A percentile compares a stretch with the other conserved stretches of the same genome.
phyloP scores from a whole-genome alignment of 768 basidiomycete species.

The Boletus rubroflammeus region DNA sequence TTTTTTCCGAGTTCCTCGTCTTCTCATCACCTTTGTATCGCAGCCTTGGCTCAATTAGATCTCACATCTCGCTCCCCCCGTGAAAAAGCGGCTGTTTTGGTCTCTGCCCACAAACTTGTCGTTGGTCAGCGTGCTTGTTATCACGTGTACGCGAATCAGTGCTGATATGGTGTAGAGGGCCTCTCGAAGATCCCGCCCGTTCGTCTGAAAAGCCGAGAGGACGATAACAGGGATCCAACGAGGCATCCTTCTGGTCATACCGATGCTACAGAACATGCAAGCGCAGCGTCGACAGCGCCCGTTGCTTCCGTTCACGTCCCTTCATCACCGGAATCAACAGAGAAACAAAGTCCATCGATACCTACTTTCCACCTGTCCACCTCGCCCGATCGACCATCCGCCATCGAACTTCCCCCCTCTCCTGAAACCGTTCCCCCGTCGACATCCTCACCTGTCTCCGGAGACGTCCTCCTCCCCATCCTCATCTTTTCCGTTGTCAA shows the following conservation, averaged over 20 bases:
- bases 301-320: conserved; percentile 4
- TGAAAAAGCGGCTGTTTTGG: conserved; percentile 77
- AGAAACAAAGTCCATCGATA: conserved; percentile 1
- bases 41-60: conserved; percentile 55
- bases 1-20: conserved; percentile 14
- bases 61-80: conserved; percentile 53
- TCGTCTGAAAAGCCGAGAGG: conserved; percentile 63
- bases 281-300: background rate
- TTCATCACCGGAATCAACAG: background rate
- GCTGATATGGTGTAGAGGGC: conserved; percentile 48
- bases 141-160: background rate
- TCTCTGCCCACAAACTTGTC: conserved; percentile 79
- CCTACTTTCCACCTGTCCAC: background rate
- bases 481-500: conserved; percentile 95
- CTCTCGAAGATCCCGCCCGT: conserved; percentile 72
- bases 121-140: conserved; percentile 53
- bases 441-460: conserved; percentile 57
- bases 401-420: conserved; percentile 3
- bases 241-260: background rate
- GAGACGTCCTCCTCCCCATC: conserved; percentile 88
- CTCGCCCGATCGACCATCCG: background rate
- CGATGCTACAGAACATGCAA: background rate
- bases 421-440: conserved; percentile 12
- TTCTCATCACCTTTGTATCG: conserved; percentile 22
- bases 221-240: background rate